A percentile compares a stretch with the other conserved stretches of the same genome.
Conservation (phyloP, 139 green algal species). For the Micromonas commoda region DNA sequence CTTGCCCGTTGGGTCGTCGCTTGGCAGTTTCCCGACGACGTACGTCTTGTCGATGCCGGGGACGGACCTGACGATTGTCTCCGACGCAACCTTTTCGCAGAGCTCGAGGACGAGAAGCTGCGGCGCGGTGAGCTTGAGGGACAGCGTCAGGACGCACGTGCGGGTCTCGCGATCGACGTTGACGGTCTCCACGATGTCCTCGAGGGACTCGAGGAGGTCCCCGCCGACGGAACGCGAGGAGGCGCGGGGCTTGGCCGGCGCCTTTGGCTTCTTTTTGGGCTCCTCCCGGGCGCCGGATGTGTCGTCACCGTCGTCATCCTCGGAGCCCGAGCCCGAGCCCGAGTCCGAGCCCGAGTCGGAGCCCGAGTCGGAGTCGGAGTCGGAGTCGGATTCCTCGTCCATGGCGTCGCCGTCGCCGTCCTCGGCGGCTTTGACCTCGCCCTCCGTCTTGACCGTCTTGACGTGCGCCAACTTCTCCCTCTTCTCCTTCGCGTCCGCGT, state of each 20-base stretch:
- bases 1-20: conserved; percentile 1
- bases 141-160: conserved; percentile 44
- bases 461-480: background rate
- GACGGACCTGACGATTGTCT: conserved; percentile 42
- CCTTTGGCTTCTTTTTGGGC: background rate
- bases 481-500: conserved; percentile 34
- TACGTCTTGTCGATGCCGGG: conserved; percentile 58
- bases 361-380: background rate
- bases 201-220: background rate
- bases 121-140: conserved; percentile 62
- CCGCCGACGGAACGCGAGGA: too few species aligned
- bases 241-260: background rate
- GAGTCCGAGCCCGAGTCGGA: too few species aligned
- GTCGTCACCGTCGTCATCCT: background rate
- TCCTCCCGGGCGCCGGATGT: background rate
- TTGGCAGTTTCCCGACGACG: conserved; percentile 57
- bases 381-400: background rate
- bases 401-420: conserved; percentile 18
- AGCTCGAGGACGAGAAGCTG: conserved; percentile 68
- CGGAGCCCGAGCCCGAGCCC: too few species aligned
- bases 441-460: conserved; percentile 24
- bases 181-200: background rate
- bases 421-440: conserved; percentile 22
- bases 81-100: conserved; percentile 33
- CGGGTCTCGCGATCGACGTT: background rate